Evolutionary conservation across 192 early-diverging fungal genomes (phyloP), one percentile per base, ranked within the genome.

Genomic region (Coemansia sp.): DNA sequence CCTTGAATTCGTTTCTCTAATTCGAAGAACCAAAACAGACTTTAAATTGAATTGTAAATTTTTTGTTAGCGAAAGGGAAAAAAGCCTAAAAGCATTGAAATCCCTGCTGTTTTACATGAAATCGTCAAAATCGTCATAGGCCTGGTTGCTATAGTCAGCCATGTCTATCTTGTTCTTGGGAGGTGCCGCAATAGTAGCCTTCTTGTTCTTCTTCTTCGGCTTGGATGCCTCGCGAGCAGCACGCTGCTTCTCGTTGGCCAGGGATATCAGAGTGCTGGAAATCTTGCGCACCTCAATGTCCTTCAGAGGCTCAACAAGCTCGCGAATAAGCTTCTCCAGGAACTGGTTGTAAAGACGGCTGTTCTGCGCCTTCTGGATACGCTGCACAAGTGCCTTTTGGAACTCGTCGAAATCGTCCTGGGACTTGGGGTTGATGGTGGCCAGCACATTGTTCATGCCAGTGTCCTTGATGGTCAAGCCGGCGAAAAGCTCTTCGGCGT

Each of bases 191-290:
- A 58, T 12, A 4, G 77, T 60, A 25, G 76, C 74, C 58, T 75
- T 71, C 77, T 88, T 88, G 67, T 67, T 77, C 80, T 88, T 89
- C 84, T 92, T 90, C 83, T 89, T 90, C 51, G 75, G 68, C 84
- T 92, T 92, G 49, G 65, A 18, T 2, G 75, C 84, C 20, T 92
- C 91, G 57, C 83, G 80, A 10, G 80, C 75, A 18, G 82, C 82
- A 56, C 78, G 85, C 73, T 89, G 85, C 80, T 92, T 91, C 80
- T 92, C 91, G 63, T 90, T 90, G 54, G 89, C 91, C 60, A 92
- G 69, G 2, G 84, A 79, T 3, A 85, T 86, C 71, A 92, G 65
- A 7, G 87, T 78, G 68, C 82, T 83, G 17, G 89, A 58, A 30
- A 83, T 63, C 66, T 89, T 90, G 61, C 86, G 79, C 11, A 89